Evolutionary conservation across 768 basidiomycete genomes (phyloP).

Genomic region (Termitomyces sp.): DNA sequence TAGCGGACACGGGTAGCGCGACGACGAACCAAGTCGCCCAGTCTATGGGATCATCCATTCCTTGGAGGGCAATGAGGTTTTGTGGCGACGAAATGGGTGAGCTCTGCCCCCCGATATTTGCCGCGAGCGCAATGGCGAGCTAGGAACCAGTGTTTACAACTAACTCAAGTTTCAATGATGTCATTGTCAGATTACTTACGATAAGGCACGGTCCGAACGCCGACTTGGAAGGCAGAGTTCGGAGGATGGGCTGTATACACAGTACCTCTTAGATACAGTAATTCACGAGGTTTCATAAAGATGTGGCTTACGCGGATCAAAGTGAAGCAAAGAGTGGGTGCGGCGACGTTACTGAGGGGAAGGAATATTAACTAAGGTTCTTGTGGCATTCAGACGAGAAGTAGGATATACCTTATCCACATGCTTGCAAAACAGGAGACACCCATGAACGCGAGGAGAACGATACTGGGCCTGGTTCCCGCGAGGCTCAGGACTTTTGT

Average conservation of each 20-base stretch:
- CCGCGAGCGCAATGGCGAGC: slow-evolving; percentile 96
- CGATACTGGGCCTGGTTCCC: slow-evolving; percentile 79
- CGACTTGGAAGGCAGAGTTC: slow-evolving; percentile 83
- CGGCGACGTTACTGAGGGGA: slow-evolving; percentile 80
- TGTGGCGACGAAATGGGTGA: slow-evolving; percentile 98
- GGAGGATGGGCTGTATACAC: slow-evolving; percentile 72
- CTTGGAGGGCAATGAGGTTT: slow-evolving; percentile 87
- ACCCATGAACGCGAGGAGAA: slow-evolving; percentile 90
- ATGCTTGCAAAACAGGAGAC: slow-evolving; percentile 98
- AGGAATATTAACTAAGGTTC: slow-evolving; percentile 9
- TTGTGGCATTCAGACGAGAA: background rate
- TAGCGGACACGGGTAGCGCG: slow-evolving; percentile 80
- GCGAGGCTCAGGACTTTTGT: slow-evolving; percentile 88
- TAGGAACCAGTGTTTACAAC: slow-evolving; percentile 20
- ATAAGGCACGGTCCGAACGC: slow-evolving; percentile 88
- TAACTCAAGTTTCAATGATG: background rate
- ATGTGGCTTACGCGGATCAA: slow-evolving; percentile 72
- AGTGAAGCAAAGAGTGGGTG: slow-evolving; percentile 94
- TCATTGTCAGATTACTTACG: slow-evolving; percentile 41
- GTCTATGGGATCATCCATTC: slow-evolving; percentile 79
- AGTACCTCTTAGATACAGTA: slow-evolving; percentile 4
- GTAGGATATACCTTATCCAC: slow-evolving; percentile 81
- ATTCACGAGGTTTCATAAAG: background rate
- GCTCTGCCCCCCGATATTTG: slow-evolving; percentile 95
- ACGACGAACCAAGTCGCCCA: slow-evolving; percentile 96